phyloP scores from a whole-genome alignment of 2,329 filamentous ascomycete genomes.

The Xylaria sp. region DNA sequence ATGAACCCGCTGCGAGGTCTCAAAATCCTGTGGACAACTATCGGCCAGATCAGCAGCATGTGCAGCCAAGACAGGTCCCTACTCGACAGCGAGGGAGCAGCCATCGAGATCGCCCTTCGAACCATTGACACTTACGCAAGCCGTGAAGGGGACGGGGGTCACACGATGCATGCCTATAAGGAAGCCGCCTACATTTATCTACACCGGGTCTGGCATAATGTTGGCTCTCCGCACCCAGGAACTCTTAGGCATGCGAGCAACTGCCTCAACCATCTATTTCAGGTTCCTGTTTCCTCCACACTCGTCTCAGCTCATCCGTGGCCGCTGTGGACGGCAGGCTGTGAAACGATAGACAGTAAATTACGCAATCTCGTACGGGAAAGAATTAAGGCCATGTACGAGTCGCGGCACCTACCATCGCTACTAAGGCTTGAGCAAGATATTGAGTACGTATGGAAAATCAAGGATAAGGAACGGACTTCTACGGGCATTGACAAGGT shows the following conservation, averaged over 20 bases:
- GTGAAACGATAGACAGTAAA: conserved; percentile 44
- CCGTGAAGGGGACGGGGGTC: conserved; percentile 36
- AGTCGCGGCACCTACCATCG: conserved; percentile 45
- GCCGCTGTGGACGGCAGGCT: conserved; percentile 49
- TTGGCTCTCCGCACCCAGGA: conserved; percentile 38
- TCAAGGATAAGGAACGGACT: conserved; percentile 45
- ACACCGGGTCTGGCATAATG: conserved; percentile 45
- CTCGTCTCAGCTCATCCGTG: conserved; percentile 48
- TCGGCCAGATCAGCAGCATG: conserved; percentile 35
- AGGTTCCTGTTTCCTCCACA: conserved; percentile 44
- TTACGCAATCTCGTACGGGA: conserved; percentile 42
- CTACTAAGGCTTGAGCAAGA: conserved; percentile 45
- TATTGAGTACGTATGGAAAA: conserved; percentile 47
- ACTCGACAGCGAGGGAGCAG: conserved; percentile 25
- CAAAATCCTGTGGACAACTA: conserved; percentile 24
- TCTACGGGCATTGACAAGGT: conserved; percentile 46
- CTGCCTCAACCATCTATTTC: conserved; percentile 44
- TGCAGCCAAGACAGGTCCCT: conserved; percentile 6
- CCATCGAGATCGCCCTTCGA: conserved; percentile 18
- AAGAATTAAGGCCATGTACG: conserved; percentile 46
- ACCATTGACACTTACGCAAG: conserved; percentile 1
- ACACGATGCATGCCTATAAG: conserved; percentile 47
- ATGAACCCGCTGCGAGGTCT: conserved; percentile 22
- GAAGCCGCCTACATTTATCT: conserved; percentile 49
- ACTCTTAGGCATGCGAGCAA: conserved; percentile 40